Percentiles rank a stretch among this genome's conserved stretches.
These are phyloP conservation scores for Scytalidium lignicola DNA, from an alignment of 2,329 filamentous ascomycete species.

Conservation along the genomic window DNA sequence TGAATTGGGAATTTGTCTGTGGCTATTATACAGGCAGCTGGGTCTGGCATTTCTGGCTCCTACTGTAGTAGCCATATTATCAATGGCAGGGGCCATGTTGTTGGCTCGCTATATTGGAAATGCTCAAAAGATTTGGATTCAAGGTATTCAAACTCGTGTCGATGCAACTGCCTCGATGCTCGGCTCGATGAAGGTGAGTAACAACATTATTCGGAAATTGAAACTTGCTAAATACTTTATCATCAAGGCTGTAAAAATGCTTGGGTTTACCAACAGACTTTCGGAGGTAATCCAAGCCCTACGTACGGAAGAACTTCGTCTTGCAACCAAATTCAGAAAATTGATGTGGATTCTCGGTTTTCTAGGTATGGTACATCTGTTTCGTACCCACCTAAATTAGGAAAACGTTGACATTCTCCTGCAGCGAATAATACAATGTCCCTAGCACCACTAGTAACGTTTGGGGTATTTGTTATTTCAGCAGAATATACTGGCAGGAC, in stretches of 20 bases:
- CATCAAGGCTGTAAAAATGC: slow-evolving; percentile 25
- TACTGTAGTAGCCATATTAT: slow-evolving; percentile 14
- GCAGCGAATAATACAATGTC: slow-evolving; percentile 19
- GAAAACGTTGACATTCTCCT: background rate
- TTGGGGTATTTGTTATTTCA: slow-evolving; percentile 32
- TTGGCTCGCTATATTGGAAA: slow-evolving; percentile 18
- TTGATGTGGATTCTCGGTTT: slow-evolving; percentile 22
- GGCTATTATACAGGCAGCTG: slow-evolving; percentile 23
- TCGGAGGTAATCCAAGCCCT: slow-evolving; percentile 29
- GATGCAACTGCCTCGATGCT: slow-evolving; percentile 24
- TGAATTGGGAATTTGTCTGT: slow-evolving; percentile 24
- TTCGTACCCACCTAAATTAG: background rate
- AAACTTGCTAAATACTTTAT: background rate
- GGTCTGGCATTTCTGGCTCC: slow-evolving; percentile 21
- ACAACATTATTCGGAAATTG: background rate
- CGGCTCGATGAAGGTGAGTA: slow-evolving; percentile 23
- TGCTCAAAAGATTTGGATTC: slow-evolving; percentile 26
- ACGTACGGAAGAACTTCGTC: slow-evolving; percentile 32
- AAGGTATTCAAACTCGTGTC: slow-evolving; percentile 25
- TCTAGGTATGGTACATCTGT: slow-evolving; percentile 9
- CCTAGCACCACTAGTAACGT: slow-evolving; percentile 34
- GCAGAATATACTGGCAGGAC: slow-evolving; percentile 23
- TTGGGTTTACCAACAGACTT: slow-evolving; percentile 30
- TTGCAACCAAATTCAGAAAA: slow-evolving; percentile 33
- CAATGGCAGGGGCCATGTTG: slow-evolving; percentile 21